phyloP scores from a whole-genome alignment of 2,329 filamentous ascomycete genomes.

The Anisogramma anomala region DNA sequence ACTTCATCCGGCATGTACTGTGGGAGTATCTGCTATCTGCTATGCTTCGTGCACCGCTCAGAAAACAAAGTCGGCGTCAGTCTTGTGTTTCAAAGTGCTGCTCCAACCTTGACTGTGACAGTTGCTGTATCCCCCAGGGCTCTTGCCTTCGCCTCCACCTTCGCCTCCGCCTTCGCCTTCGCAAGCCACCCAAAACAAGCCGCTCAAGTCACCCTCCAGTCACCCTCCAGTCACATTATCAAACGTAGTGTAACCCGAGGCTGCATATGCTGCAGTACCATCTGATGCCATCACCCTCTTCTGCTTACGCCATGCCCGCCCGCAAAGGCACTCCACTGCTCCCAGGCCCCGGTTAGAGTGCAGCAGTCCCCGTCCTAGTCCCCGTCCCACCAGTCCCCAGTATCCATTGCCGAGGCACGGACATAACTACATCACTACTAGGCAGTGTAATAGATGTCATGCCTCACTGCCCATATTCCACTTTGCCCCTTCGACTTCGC shows the following conservation, averaged over 20 bases:
- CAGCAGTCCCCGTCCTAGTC: conserved; percentile 6
- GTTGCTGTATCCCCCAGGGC: not conserved
- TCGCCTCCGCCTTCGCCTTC: not conserved
- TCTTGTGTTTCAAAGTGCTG: conserved; percentile 12
- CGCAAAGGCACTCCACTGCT: not conserved
- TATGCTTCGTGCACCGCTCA: too few relatives aligned
- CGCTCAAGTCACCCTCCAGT: too few relatives aligned
- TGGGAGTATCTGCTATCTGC: too few relatives aligned
- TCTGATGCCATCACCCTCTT: not conserved
- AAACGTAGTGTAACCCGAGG: not conserved
- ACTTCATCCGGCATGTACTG: too few relatives aligned
- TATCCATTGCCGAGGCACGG: too few relatives aligned
- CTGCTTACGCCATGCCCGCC: not conserved
- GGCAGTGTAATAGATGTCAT: too few relatives aligned
- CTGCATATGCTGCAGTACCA: not conserved
- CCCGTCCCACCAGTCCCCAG: too few relatives aligned
- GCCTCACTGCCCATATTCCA: too few relatives aligned
- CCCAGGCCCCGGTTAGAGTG: not conserved
- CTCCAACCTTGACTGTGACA: not conserved
- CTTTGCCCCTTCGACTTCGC: too few relatives aligned
- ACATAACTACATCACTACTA: too few relatives aligned
- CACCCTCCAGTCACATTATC: too few relatives aligned
- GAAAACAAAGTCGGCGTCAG: too few relatives aligned
- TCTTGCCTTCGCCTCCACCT: not conserved
- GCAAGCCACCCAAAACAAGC: not conserved